Conservation (phyloP, 83 land plant genomes). For the Larix sibirica region DNA sequence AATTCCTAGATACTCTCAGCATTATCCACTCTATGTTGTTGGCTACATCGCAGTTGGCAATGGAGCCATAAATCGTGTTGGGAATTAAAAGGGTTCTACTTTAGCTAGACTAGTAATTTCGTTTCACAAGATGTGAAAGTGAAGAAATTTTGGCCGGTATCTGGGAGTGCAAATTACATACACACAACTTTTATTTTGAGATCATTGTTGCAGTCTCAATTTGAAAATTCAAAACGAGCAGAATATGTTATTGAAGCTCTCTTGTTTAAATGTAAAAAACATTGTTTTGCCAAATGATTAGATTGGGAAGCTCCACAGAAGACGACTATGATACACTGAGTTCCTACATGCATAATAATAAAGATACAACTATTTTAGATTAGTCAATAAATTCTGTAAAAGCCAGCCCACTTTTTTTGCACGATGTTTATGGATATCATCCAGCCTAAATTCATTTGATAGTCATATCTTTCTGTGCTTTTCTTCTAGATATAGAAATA, state of each 20-base stretch:
- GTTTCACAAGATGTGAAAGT: neutral
- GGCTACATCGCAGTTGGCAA: conserved; percentile 19
- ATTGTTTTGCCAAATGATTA: neutral
- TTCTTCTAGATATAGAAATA: no score
- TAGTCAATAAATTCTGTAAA: no score
- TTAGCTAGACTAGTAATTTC: neutral
- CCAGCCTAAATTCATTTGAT: no score
- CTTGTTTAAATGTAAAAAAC: neutral
- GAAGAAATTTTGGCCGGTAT: neutral
- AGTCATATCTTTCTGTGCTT: no score
- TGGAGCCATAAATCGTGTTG: neutral
- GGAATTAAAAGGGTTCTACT: neutral
- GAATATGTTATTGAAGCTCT: neutral
- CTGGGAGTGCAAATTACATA: neutral
- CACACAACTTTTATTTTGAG: neutral
- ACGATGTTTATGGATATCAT: no score
- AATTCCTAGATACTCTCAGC: conserved; percentile 22
- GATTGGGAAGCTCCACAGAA: no score
- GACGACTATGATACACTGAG: no score
- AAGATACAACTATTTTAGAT: no score
- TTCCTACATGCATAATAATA: no score
- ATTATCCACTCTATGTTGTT: conserved; percentile 17
- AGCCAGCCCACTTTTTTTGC: no score
- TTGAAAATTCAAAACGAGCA: neutral
- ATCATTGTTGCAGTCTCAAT: neutral